Percentiles rank a stretch among this genome's conserved stretches.
Conservation (phyloP, 2,329 filamentous ascomycete species). For the Penicillium polonicum region DNA sequence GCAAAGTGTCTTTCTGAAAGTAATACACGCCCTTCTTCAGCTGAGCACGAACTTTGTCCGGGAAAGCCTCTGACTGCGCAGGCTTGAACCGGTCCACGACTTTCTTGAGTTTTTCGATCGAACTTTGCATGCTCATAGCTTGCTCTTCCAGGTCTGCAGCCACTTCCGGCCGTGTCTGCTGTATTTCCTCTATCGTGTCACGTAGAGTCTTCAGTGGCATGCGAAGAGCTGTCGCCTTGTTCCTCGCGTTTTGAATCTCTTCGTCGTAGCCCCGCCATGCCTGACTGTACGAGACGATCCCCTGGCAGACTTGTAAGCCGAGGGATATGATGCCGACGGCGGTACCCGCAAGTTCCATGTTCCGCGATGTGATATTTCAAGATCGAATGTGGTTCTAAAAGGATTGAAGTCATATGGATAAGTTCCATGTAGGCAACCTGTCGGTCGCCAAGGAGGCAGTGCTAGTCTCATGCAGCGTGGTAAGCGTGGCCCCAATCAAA, state of each 20-base stretch:
- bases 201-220: conserved; percentile 2
- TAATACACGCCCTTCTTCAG: background rate
- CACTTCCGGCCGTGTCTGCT: background rate
- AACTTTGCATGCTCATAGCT: background rate
- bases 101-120: background rate
- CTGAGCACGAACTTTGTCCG: background rate
- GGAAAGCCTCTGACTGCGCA: background rate
- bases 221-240: conserved; percentile 5
- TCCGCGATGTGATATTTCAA: background rate
- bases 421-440: background rate
- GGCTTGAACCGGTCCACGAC: background rate
- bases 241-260: conserved; percentile 7
- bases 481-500: background rate
- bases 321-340: conserved; percentile 15
- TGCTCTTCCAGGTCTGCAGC: background rate
- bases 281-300: conserved; percentile 8
- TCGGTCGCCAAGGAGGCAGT: background rate
- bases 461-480: background rate
- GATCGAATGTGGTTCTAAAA: background rate
- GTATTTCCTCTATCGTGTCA: conserved; percentile 3
- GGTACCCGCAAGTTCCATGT: conserved; percentile 7
- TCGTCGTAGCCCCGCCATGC: conserved; percentile 6
- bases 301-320: conserved; percentile 12
- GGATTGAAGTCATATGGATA: background rate
- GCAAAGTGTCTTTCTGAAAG: background rate